These are phyloP conservation scores for Hyphopichia pseudoburtonii DNA, from an alignment of 1,139 yeast species.

Conservation along the genomic window DNA sequence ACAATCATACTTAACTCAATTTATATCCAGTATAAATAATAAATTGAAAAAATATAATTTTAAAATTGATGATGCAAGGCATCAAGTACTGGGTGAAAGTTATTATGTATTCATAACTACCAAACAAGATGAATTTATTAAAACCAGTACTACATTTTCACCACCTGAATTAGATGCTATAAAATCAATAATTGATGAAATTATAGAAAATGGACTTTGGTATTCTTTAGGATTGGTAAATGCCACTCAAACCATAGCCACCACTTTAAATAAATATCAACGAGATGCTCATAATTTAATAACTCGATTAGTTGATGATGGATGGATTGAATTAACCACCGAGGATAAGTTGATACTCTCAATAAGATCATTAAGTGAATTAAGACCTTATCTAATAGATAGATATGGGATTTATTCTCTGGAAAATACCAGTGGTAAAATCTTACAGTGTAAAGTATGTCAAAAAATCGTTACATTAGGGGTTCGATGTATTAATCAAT, in stretches of 20 bases:
- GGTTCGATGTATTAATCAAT: conserved; percentile 13
- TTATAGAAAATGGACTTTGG: conserved; percentile 26
- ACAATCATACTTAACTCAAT: conserved; percentile 16
- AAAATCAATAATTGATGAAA: conserved; percentile 47
- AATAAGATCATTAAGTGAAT: conserved; percentile 46
- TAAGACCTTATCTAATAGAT: conserved; percentile 43
- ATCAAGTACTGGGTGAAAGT: conserved; percentile 35
- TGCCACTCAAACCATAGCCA: conserved; percentile 27
- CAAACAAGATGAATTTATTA: conserved; percentile 39
- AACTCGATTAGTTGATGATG: conserved; percentile 44
- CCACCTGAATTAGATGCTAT: conserved; percentile 50
- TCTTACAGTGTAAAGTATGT: conserved; percentile 54
- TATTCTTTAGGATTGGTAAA: conserved; percentile 29
- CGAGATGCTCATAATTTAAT: conserved; percentile 39
- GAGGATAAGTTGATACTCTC: conserved; percentile 37
- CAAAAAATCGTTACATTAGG: conserved; percentile 60
- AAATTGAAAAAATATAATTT: conserved; percentile 43
- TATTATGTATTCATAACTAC: conserved; percentile 46
- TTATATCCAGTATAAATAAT: conserved; percentile 39
- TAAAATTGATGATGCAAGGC: conserved; percentile 39
- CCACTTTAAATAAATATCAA: conserved; percentile 22
- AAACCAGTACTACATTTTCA: conserved; percentile 41
- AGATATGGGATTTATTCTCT: conserved; percentile 38
- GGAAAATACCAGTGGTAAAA: conserved; percentile 35
- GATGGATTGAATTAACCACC: conserved; percentile 46